Evolutionary conservation across 345 rosid species (phyloP).

Genomic region (thale cress (Arabidopsis thaliana)): TAIR10.1 NC_003071.7:6949501-6950000

Average conservation of each 20-base stretch:
- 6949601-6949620: background rate
- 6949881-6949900: background rate
- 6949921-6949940: background rate
- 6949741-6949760: background rate
- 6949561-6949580: background rate
- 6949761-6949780: background rate
- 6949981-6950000: background rate
- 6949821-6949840: slow-evolving; percentile 30
- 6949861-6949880: background rate
- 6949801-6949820: slow-evolving; percentile 36
- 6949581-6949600: background rate
- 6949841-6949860: slow-evolving; percentile 12
- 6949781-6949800: background rate
- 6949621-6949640: background rate
- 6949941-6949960: slow-evolving; percentile 5
- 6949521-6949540: background rate
- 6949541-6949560: background rate
- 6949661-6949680: background rate
- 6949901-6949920: slow-evolving; percentile 5
- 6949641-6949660: background rate
- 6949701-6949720: background rate
- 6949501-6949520: background rate
- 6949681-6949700: slow-evolving; percentile 6
- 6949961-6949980: background rate
- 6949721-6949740: background rate